These are phyloP conservation scores for Chalciporus chontae DNA, from an alignment of 768 basidiomycete genomes.

Conservation along the genomic window DNA sequence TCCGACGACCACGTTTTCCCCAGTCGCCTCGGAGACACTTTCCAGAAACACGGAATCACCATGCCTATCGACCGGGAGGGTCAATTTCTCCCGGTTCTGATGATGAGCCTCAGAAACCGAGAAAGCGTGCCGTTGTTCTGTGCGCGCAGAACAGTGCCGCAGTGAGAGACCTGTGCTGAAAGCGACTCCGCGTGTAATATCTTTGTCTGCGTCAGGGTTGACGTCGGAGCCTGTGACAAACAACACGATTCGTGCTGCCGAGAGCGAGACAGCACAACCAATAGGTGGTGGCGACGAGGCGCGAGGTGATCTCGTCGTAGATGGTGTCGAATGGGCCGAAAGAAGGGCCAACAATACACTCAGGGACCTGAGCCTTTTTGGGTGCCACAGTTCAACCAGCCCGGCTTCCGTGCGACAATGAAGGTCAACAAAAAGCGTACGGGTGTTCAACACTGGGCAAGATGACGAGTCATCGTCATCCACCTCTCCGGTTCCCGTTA, in stretches of 20 bases:
- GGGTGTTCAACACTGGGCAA: conserved; percentile 39
- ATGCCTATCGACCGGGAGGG: conserved; percentile 49
- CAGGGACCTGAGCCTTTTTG: conserved; percentile 51
- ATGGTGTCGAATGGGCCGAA: conserved; percentile 19
- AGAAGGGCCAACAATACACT: conserved; percentile 44
- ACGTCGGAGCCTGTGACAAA: conserved; percentile 79
- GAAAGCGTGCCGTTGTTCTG: conserved; percentile 16
- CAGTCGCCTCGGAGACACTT: conserved; percentile 29
- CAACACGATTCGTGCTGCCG: conserved; percentile 59
- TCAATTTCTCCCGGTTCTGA: conserved; percentile 50
- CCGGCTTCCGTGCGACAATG: conserved; percentile 53
- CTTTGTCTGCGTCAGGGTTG: conserved; percentile 64
- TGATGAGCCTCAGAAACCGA: conserved; percentile 30
- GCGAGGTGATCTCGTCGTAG: conserved; percentile 6
- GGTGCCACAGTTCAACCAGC: conserved; percentile 67
- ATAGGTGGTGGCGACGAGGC: conserved; percentile 43
- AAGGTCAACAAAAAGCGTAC: conserved; percentile 44
- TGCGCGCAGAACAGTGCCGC: conserved; percentile 50
- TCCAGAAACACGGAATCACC: conserved; percentile 37
- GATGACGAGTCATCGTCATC: conserved; percentile 40
- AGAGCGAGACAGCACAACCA: conserved; percentile 53
- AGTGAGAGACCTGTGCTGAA: conserved; percentile 50
- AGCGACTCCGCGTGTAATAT: conserved; percentile 67
- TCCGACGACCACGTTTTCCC: conserved; percentile 40
- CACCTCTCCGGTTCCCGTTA: conserved; percentile 48